Conservation (phyloP, 805 yeast species). For the Yarrowia sp. region DNA sequence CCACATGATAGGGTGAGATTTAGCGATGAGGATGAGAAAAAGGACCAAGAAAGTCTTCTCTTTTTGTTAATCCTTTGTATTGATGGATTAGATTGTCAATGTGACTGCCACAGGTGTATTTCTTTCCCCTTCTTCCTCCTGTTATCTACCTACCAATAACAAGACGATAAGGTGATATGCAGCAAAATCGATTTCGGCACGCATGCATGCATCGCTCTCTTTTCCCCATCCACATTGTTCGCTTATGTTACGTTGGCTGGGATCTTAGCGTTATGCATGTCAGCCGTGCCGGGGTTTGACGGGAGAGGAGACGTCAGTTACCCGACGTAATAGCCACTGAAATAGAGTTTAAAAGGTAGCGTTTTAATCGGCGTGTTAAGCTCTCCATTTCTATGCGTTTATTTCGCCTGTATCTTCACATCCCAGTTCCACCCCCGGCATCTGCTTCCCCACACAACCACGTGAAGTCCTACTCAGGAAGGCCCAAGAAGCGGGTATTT, state of each 20-base stretch:
- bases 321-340: too few relatives aligned
- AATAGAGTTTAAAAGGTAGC: not conserved
- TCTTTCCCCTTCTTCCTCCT: too few relatives aligned
- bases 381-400: not conserved
- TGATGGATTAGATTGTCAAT: too few relatives aligned
- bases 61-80: too few relatives aligned
- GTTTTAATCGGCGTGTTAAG: not conserved
- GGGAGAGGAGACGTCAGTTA: too few relatives aligned
- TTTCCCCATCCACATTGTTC: conserved; percentile 24
- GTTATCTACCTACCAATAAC: not conserved
- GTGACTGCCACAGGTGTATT: too few relatives aligned
- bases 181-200: conserved; percentile 20
- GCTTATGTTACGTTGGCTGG: conserved; percentile 22
- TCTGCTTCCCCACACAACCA: conserved; percentile 35
- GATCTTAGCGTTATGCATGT: conserved; percentile 12
- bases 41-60: too few relatives aligned
- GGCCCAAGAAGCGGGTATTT: conserved; percentile 20
- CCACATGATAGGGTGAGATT: conserved; percentile 20
- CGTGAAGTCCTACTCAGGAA: conserved; percentile 23
- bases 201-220: conserved; percentile 1
- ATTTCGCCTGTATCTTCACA: not conserved
- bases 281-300: conserved; percentile 20
- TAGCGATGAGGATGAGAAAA: conserved; percentile 5
- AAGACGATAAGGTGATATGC: conserved; percentile 24
- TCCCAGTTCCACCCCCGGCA: not conserved